phyloP scores from a whole-genome alignment of 2,329 filamentous ascomycete genomes.

The Colletotrichum tropicale region DNA sequence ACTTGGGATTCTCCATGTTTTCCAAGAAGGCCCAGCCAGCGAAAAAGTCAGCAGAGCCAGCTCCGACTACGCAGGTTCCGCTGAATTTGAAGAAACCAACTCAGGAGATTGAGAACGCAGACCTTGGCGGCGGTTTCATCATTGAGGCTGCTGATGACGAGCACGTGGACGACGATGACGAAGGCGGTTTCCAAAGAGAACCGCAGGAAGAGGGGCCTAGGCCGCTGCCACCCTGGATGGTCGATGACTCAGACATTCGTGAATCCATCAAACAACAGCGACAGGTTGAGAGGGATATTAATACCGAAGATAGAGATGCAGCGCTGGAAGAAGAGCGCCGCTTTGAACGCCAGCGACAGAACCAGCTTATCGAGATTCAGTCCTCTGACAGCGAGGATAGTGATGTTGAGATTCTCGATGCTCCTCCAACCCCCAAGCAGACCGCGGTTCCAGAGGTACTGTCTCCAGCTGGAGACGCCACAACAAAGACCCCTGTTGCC shows the following conservation, averaged over 20 bases:
- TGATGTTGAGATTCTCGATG: slow-evolving; percentile 63
- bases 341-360: slow-evolving; percentile 44
- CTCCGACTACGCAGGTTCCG: slow-evolving; percentile 6
- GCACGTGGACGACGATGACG: slow-evolving; percentile 47
- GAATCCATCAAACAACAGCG: slow-evolving; percentile 64
- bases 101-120: slow-evolving; percentile 20
- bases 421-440: slow-evolving; percentile 37
- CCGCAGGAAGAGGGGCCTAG: slow-evolving; percentile 46
- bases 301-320: slow-evolving; percentile 65
- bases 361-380: slow-evolving; percentile 65
- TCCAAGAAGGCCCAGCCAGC: slow-evolving; percentile 38
- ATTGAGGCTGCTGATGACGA: slow-evolving; percentile 26
- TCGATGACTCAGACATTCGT: slow-evolving; percentile 68
- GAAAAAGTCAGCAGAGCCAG: neutral
- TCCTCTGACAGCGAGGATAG: slow-evolving; percentile 64
- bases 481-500: neutral
- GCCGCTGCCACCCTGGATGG: slow-evolving; percentile 80
- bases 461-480: slow-evolving; percentile 12
- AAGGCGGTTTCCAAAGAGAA: slow-evolving; percentile 70
- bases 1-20: slow-evolving; percentile 68
- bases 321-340: slow-evolving; percentile 60
- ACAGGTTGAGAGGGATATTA: slow-evolving; percentile 62
- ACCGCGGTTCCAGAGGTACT: neutral
- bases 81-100: neutral
- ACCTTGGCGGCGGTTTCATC: slow-evolving; percentile 41